A percentile compares a stretch with the other conserved stretches of the same genome.
These are phyloP conservation scores for Fusarium nodosum DNA, from an alignment of 2,329 filamentous ascomycete genomes.

Conservation along the genomic window DNA sequence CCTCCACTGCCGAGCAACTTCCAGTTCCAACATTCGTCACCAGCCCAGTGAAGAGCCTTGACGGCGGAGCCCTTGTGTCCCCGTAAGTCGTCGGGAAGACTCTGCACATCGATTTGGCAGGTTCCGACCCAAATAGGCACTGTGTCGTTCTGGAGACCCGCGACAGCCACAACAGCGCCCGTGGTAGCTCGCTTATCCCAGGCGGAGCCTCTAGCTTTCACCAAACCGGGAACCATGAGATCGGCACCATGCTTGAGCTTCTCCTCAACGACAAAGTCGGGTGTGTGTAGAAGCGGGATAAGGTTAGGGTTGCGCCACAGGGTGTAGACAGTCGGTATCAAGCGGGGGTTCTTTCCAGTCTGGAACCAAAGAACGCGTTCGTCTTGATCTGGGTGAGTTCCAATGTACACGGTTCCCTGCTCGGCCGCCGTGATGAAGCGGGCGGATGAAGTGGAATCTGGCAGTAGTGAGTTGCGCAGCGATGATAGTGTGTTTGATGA, in stretches of 20 bases:
- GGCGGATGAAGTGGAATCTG: constrained; percentile 43
- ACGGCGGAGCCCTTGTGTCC: constrained; percentile 41
- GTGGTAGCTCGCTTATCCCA: constrained; percentile 40
- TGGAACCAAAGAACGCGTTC: constrained; percentile 48
- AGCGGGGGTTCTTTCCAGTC: constrained; percentile 38
- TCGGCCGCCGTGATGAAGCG: constrained; percentile 42
- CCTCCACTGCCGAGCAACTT: constrained; percentile 42
- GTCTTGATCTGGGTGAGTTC: constrained; percentile 35
- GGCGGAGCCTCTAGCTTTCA: constrained; percentile 27
- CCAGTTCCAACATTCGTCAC: constrained; percentile 46
- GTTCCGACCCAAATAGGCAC: constrained; percentile 42
- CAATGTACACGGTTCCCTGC: constrained; percentile 41
- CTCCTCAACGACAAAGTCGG: constrained; percentile 45
- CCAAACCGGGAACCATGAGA: constrained; percentile 43
- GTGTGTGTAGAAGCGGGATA: constrained; percentile 42
- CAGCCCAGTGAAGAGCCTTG: constrained; percentile 44
- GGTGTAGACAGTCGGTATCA: constrained; percentile 46
- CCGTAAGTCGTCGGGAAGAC: constrained; percentile 24
- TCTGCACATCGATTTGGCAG: constrained; percentile 39
- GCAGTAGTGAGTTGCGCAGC: constrained; percentile 43
- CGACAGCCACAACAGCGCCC: constrained; percentile 44
- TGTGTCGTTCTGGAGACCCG: constrained; percentile 40
- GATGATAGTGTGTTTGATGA: constrained; percentile 33
- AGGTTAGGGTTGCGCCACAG: constrained; percentile 44
- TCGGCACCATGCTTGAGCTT: constrained; percentile 43